Conservation (phyloP, 305 asterid species). For the Plantago lanceolata region DNA sequence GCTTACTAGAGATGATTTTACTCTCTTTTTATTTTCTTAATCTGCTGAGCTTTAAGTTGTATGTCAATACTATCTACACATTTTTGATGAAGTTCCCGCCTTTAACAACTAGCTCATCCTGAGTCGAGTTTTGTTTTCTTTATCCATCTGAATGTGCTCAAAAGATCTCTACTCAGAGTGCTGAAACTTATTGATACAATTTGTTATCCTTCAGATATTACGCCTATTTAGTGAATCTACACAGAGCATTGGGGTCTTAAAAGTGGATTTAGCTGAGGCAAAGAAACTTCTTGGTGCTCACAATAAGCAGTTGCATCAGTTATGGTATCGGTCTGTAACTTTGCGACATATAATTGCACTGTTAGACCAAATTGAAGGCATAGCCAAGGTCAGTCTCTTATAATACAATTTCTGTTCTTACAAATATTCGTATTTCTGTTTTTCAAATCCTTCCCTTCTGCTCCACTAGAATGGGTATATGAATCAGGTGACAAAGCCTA, state of each 20-base stretch:
- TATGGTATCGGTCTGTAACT: slow-evolving; percentile 97
- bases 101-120: slow-evolving; percentile 21
- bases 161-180: slow-evolving; percentile 21
- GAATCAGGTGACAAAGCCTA: neutral
- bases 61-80: neutral
- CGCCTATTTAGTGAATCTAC: slow-evolving; percentile 97
- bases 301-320: slow-evolving; percentile 96
- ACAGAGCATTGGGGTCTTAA: slow-evolving; percentile 73
- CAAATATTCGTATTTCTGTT: slow-evolving; percentile 9
- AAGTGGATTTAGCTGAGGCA: slow-evolving; percentile 81
- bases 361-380: slow-evolving; percentile 97
- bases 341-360: slow-evolving; percentile 91
- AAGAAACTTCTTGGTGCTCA: slow-evolving; percentile 85
- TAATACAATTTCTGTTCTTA: slow-evolving; percentile 21
- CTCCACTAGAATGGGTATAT: neutral
- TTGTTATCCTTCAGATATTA: slow-evolving; percentile 63
- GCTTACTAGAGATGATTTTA: slow-evolving; percentile 1
- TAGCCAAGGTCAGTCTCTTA: slow-evolving; percentile 70
- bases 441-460: neutral
- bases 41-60: neutral
- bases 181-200: slow-evolving; percentile 4
- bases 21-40: neutral
- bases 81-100: neutral
- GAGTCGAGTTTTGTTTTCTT: slow-evolving; percentile 19
- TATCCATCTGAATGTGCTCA: slow-evolving; percentile 8